phyloP scores from a whole-genome alignment of 768 basidiomycete genomes.

The Leccinum imitatum region DNA sequence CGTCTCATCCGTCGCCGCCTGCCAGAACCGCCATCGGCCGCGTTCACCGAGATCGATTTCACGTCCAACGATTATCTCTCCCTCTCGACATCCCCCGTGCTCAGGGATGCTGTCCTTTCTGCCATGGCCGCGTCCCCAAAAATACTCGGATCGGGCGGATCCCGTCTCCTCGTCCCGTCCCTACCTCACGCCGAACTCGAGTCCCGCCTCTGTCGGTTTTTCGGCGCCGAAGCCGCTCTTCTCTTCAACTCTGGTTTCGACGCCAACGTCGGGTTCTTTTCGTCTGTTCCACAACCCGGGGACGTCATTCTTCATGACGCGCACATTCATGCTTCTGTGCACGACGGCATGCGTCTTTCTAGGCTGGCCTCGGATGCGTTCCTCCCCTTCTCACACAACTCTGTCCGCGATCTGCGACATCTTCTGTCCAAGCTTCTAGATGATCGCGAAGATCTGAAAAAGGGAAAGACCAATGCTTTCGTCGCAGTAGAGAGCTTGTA shows the following conservation, averaged over 20 bases:
- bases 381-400: conserved; percentile 73
- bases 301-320: conserved; percentile 85
- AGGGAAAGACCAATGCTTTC: conserved; percentile 57
- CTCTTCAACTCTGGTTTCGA: conserved; percentile 94
- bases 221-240: conserved; percentile 61
- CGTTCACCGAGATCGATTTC: conserved; percentile 52
- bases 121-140: conserved; percentile 49
- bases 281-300: conserved; percentile 70
- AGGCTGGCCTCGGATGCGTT: conserved; percentile 41
- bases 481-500: conserved; percentile 88
- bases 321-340: conserved; percentile 86
- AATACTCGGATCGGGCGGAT: conserved; percentile 85
- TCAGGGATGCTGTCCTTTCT: conserved; percentile 59
- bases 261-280: conserved; percentile 87
- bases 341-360: conserved; percentile 81
- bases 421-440: conserved; percentile 43
- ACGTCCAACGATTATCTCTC: conserved; percentile 95
- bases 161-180: conserved; percentile 73
- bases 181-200: conserved; percentile 66
- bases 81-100: conserved; percentile 54
- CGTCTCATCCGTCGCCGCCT: conserved; percentile 71
- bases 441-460: conserved; percentile 36
- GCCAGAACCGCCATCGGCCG: conserved; percentile 49
- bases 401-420: conserved; percentile 46
- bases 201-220: conserved; percentile 60